phyloP scores from a whole-genome alignment of 164 flowering plant genomes.

The Echeveria elegans region DNA sequence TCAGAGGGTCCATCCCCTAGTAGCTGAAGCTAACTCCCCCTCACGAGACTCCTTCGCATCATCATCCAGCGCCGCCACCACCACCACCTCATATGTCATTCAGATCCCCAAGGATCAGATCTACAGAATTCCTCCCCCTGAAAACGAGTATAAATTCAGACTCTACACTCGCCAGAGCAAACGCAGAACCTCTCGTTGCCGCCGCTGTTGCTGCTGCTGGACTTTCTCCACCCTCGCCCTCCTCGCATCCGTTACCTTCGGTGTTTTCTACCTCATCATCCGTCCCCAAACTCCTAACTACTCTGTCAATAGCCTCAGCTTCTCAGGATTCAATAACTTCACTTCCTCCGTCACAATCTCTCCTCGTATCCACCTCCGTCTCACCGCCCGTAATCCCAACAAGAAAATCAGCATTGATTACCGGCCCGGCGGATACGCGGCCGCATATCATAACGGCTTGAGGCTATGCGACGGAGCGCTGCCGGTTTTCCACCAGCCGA shows the following conservation, averaged over 20 bases:
- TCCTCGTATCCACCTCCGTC: conserved; percentile 53
- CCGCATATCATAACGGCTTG: conserved; percentile 28
- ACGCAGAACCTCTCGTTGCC: conserved; percentile 33
- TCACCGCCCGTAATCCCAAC: conserved; percentile 63
- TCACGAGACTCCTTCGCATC: not conserved
- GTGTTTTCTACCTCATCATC: conserved; percentile 52
- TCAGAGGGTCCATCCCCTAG: not conserved
- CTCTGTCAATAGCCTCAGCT: conserved; percentile 38
- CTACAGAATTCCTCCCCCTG: conserved; percentile 73
- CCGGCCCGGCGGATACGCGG: conserved; percentile 37
- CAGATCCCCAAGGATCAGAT: conserved; percentile 84
- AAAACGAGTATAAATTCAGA: conserved; percentile 35
- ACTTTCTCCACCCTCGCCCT: conserved; percentile 23
- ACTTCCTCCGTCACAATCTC: conserved; percentile 26
- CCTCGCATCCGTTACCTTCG: conserved; percentile 42
- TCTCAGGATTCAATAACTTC: conserved; percentile 46
- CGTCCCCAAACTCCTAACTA: conserved; percentile 49
- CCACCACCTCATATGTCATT: conserved; percentile 60
- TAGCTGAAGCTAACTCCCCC: not conserved
- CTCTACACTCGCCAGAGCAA: conserved; percentile 18
- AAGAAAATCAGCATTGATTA: conserved; percentile 59
- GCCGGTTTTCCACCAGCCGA: conserved; percentile 69
- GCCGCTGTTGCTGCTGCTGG: conserved; percentile 44
- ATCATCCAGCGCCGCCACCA: not conserved
- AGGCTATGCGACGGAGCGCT: conserved; percentile 39